A percentile compares a stretch with the other conserved stretches of the same genome.
These are phyloP conservation scores for Penicillium vulpinum DNA, from an alignment of 2,329 filamentous ascomycete species.

Conservation along the genomic window DNA sequence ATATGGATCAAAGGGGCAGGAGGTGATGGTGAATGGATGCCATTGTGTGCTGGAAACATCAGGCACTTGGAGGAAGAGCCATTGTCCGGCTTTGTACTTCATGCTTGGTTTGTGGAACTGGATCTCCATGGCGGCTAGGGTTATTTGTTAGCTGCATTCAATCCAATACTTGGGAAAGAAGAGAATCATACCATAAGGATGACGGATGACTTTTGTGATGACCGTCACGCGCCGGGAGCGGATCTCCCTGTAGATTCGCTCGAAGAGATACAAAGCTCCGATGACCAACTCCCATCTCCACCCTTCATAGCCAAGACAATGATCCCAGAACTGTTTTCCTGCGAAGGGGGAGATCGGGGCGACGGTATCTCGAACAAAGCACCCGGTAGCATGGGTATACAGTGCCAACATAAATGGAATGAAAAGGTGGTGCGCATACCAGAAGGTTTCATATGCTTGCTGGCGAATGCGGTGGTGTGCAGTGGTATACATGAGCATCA, in stretches of 20 bases:
- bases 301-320: slow-evolving; percentile 92
- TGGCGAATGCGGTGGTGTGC: slow-evolving; percentile 91
- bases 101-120: slow-evolving; percentile 96
- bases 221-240: slow-evolving; percentile 78
- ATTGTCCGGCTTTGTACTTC: slow-evolving; percentile 97
- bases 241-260: slow-evolving; percentile 89
- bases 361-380: slow-evolving; percentile 85
- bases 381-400: slow-evolving; percentile 93
- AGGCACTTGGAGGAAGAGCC: slow-evolving; percentile 94
- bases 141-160: slow-evolving; percentile 28
- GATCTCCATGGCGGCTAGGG: slow-evolving; percentile 84
- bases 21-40: slow-evolving; percentile 99
- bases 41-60: slow-evolving; percentile 87
- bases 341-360: slow-evolving; percentile 79
- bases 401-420: slow-evolving; percentile 90
- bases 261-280: slow-evolving; percentile 79
- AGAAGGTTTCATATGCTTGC: slow-evolving; percentile 97
- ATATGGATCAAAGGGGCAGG: slow-evolving; percentile 93
- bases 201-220: slow-evolving; percentile 90
- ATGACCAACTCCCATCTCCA: slow-evolving; percentile 96
- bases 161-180: neutral
- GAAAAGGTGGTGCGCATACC: slow-evolving; percentile 99
- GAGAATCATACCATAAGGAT: slow-evolving; percentile 75
- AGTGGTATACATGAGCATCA: slow-evolving; percentile 97
- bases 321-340: slow-evolving; percentile 76